Base-by-base conservation (phyloP, 345 rosid genomes). In the Microcos paniculata region DNA sequence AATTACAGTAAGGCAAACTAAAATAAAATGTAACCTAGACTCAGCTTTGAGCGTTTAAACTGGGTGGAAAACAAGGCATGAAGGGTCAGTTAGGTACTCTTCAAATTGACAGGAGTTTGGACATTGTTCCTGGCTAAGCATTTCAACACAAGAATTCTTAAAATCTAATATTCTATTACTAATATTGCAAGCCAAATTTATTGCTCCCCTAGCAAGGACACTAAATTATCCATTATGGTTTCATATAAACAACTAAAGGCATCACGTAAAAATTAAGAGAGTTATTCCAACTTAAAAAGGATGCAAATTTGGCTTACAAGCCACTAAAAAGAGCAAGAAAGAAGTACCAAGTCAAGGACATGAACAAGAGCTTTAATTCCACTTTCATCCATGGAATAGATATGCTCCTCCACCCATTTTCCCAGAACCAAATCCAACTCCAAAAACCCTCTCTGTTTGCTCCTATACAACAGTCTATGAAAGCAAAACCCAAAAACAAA, bases 371-470 rank as follows among this genome's bases (percentile, higher is more conserved):
- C 87, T 83, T 82, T 87, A 76, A 96, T 82, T 58, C 90, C 86
- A 78, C 79, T 78, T 68, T 85, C 89, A 66, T 90, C 97, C 99
- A 96, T 83, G 74, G 92, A 87, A 76, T 84, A 72, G 26, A 93
- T 80, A 77, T 96, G 79, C 59, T 92, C 91, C 76, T 89, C 94
- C 62, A 96, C 99, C 98, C 99, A 93, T 78, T 85, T 90, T 8
- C 99, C 99, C 51, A 96, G 81, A 75, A 93, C 94, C 78, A 93
- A 82, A 85, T 96, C 99, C 84, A 93, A 87, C 77, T 96, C 99
- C 78, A 96, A 77, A 82, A 88, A 89, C 31, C 99, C 99, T 86
- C 99, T 83, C 78, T 96, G 99, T 72, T 80, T 96, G 85, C 99
- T 96, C 88, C 98, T 87, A 82, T 96, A 93, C 84, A 96, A 78